phyloP scores from a whole-genome alignment of 148 eudicot genomes.

The Hydrangea macrophylla region DNA sequence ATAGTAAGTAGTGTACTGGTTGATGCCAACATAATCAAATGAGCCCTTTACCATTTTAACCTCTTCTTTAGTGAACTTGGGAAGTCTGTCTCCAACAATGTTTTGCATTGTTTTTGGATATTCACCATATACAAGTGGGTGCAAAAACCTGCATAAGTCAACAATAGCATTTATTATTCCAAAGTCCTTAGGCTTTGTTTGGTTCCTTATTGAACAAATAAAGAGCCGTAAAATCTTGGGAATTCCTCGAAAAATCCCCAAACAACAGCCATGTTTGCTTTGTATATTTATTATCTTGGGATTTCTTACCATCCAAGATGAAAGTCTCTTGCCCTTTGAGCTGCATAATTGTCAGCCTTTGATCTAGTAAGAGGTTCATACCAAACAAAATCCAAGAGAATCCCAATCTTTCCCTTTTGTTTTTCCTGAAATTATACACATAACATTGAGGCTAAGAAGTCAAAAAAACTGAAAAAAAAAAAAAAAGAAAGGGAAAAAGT shows the following conservation, averaged over 20 bases:
- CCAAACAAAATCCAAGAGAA: constrained; percentile 87
- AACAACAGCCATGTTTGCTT: too few species aligned
- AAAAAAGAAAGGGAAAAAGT: too few species aligned
- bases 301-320: constrained; percentile 91
- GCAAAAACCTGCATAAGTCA: constrained; percentile 50
- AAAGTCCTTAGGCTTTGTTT: too few species aligned
- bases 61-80: constrained; percentile 64
- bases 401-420: constrained; percentile 88
- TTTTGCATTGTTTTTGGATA: constrained; percentile 72
- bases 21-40: constrained; percentile 65
- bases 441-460: too few species aligned
- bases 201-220: too few species aligned
- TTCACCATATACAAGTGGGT: constrained; percentile 70
- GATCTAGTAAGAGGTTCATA: constrained; percentile 83
- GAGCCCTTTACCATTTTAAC: constrained; percentile 64
- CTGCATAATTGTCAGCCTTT: constrained; percentile 67
- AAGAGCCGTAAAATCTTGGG: too few species aligned
- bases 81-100: constrained; percentile 59
- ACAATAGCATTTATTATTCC: too few species aligned
- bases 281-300: background rate
- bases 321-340: constrained; percentile 96
- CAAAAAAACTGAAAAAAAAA: background rate
- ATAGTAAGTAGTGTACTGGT: constrained; percentile 73
- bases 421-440: constrained; percentile 37
- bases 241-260: too few species aligned